A percentile compares a stretch with the other conserved stretches of the same genome.
Conservation (phyloP, 768 basidiomycete genomes). For the Lanmaoa rubissima region DNA sequence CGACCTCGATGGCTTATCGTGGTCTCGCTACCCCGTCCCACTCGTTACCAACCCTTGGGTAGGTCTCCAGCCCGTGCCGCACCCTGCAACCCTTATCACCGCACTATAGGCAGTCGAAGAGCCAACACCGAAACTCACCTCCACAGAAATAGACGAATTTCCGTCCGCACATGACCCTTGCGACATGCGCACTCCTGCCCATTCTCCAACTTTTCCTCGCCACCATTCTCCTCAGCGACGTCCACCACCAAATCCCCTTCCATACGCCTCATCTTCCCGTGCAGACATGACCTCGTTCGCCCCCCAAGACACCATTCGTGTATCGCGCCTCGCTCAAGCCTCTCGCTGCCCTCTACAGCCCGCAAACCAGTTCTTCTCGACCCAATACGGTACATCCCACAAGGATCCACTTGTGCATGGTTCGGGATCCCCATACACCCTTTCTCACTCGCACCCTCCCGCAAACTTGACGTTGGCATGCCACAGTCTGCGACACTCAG, state of each 20-base stretch:
- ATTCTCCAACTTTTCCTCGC: slow-evolving; percentile 4
- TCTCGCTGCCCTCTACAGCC: slow-evolving; percentile 26
- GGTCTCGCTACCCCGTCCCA: slow-evolving; percentile 41
- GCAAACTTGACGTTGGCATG: slow-evolving; percentile 13
- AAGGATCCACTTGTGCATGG: slow-evolving; percentile 8
- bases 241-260: slow-evolving; percentile 1
- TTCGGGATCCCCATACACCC: slow-evolving; percentile 5
- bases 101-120: slow-evolving; percentile 23
- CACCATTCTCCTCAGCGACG: slow-evolving; percentile 1
- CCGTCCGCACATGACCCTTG: slow-evolving; percentile 6
- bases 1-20: slow-evolving; percentile 58
- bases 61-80: slow-evolving; percentile 5
- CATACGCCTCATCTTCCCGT: slow-evolving; percentile 37
- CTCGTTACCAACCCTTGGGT: slow-evolving; percentile 29
- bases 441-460: slow-evolving; percentile 6
- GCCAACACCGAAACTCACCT: slow-evolving; percentile 29
- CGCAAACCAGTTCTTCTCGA: slow-evolving; percentile 25
- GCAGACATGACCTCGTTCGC: slow-evolving; percentile 36
- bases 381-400: slow-evolving; percentile 4
- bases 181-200: slow-evolving; percentile 6
- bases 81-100: neutral
- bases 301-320: slow-evolving; percentile 42
- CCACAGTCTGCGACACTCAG: slow-evolving; percentile 9
- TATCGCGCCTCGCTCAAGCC: slow-evolving; percentile 22
- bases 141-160: slow-evolving; percentile 20